Base-by-base conservation (phyloP, 2,329 filamentous ascomycete species). In the Fusarium proliferatum region DNA sequence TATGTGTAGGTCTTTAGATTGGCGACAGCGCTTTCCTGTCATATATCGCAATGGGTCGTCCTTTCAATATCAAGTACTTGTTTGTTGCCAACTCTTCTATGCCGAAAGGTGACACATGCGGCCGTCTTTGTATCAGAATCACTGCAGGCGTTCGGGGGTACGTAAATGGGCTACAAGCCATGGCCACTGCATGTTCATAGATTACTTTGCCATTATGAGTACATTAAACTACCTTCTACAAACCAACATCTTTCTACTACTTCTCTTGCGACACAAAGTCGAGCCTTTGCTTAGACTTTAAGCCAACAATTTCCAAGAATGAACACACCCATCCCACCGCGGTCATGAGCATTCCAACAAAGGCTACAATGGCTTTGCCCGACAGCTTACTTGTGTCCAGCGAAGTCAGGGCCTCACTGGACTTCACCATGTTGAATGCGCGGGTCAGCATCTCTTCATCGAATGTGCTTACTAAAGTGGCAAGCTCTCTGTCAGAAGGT, bases 41-140 rank as follows among this genome's bases (percentile, higher is more conserved):
- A 28, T 8, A 28, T 28, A 8, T 28, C 3, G 28, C 28, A 28
- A 2, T 28, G 28, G 1, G 2, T 2, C 7, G 28, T 28, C 28
- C 28, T 9, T 2, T 2, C 28, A 28, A 28, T 28, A 28, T 28
- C 1, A 28, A 28, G 28, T 28, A 28, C 28, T 28, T 9, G 28
- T 7, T 28, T 28, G 1, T 28, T 28, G 28, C 28, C 28, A 28
- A 28, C 28, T 28, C 7, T 28, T 28, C 2, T 28, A 28, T 28
- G 28, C 28, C 28, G 28, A 28, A 28, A 28, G 7, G 28, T 28
- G 28, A 2, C 7, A 28, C 2, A 28, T 28, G 28, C 28, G 28
- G 28, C 28, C 28, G 28, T 28, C 2, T 28, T 28, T 28, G 28
- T 28, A 28, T 28, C 28, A 9, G 28, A 28, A 28, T 9, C 28